Conservation (phyloP, 306 rosid species). For the Trichosanthes cucumerina region DNA sequence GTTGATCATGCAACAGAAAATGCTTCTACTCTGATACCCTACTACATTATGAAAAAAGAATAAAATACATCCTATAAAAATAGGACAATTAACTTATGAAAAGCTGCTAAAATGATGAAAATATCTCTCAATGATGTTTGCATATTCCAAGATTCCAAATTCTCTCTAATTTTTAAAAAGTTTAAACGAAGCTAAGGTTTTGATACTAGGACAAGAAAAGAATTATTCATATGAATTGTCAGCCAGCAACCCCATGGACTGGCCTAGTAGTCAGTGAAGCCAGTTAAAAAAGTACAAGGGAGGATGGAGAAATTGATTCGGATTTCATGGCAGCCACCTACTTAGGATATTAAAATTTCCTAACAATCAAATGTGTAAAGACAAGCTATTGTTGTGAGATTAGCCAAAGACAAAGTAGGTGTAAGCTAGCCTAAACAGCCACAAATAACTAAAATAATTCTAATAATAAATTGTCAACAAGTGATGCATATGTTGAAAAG, state of each 20-base stretch:
- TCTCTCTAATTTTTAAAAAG: neutral
- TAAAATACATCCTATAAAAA: neutral
- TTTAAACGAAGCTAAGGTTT: neutral
- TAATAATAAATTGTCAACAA: neutral
- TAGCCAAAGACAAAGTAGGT: too few species aligned
- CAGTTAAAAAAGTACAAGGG: neutral
- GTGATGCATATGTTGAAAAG: slow-evolving; percentile 8
- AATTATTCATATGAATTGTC: neutral
- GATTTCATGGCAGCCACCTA: neutral
- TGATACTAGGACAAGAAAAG: neutral
- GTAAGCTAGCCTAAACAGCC: neutral
- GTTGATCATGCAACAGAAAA: neutral
- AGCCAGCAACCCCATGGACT: too few species aligned
- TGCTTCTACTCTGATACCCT: neutral
- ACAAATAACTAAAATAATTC: neutral
- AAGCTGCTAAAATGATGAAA: neutral
- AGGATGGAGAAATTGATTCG: neutral
- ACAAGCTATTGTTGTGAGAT: neutral
- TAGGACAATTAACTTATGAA: neutral
- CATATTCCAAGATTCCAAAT: neutral
- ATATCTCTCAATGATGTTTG: neutral
- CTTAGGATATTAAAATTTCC: neutral
- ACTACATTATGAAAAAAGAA: neutral
- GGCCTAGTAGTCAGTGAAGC: neutral
- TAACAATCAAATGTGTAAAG: neutral